Evolutionary conservation across 2,329 filamentous ascomycete species (phyloP), one percentile per base, ranked within the genome.

Genomic region (Neofusicoccum kwambonambiense): DNA sequence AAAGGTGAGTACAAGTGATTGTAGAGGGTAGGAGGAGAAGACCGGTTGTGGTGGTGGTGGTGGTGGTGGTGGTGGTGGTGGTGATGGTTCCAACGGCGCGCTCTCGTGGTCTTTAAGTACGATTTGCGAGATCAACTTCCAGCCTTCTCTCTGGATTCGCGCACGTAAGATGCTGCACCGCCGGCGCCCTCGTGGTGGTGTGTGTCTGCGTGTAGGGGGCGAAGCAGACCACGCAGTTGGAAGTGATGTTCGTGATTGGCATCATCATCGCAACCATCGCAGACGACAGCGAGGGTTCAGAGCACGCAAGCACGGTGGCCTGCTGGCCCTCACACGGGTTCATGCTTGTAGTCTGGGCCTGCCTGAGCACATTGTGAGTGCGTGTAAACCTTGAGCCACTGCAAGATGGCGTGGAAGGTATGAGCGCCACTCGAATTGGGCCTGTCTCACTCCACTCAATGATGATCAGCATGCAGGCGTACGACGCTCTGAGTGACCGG

Each of bases 171-270:
- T 22, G 42, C 19, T 64, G 51, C 42, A 47, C 50, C 35, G 42
- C 31, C 41, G 12, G 27, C 15, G 31, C 13, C 61, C 31, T 17
- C n/a, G 34, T 22, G 12, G 50, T 49, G 41, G 35, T 50, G 31
- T 4, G 51, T n/a, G 50, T 49, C n/a, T 50, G 41, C 44, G 44
- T 39, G 50, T 64, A 41, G 34, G 41, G 27, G 51, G 42, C 51
- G 51, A 45, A 34, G 22, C 51, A 41, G 31, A 34, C 6, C 54
- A 47, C 31, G 5, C 34, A 39, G 34, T 56, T 64, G 62, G 62
- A 45, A 64, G 50, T 64, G 62, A 64, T 57, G 51, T 35, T 35
- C 62, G 27, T 39, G 62, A 64, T 50, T 17, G 27, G 27, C 62
- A 49, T 27, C 27, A 22, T 19, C 12, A 45, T 54, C 49, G 19